Evolutionary conservation across 345 rosid genomes (phyloP), one percentile per base, ranked within the genome.

Genomic region (Aquilaria yunnanensis): DNA sequence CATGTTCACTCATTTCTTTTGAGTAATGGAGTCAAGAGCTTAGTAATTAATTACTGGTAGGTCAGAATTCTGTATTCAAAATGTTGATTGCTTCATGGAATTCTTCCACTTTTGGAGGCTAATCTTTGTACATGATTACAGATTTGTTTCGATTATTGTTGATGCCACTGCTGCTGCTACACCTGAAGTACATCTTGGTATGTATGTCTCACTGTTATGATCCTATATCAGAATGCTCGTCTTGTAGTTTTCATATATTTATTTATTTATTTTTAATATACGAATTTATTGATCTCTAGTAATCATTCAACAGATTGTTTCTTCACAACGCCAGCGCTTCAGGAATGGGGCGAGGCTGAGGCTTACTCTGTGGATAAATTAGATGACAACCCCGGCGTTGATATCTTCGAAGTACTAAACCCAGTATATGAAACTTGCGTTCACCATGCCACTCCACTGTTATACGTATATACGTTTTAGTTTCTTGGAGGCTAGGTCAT

Each of bases 121-220:
- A 12, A 45, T 63, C 55, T 29, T 16, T 41, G 61, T 47, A 16
- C 6, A 85, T 50, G 88, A 85, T 76, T 90, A 88, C 67, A 72
- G 34, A 61, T 51, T 67, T 32, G 86, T 90, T 61, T 69, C 80
- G 33, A 85, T 90, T 56, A 75, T 93, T 37, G 49, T 61, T 13
- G 95, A 93, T 81, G 96, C 95, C 63, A 93, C 99, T 0, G 97
- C 97, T 56, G 98, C 98, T 70, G 85, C 89, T 12, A 81, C 98
- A 49, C 83, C 86, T 43, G 87, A 86, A 29, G 62, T 93, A 29
- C 99, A 90, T 65, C 58, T 32, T 9, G 93, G 96, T 87, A 77
- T 32, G 72, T 12, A 23, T 57, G 55, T 64, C 53, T 52, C 53
- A 48, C 16, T 9, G 7, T 10, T 47, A 14, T 31, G 16, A 34